phyloP scores from a whole-genome alignment of 2,329 filamentous ascomycete species.

The Thielaviopsis cerberus region DNA sequence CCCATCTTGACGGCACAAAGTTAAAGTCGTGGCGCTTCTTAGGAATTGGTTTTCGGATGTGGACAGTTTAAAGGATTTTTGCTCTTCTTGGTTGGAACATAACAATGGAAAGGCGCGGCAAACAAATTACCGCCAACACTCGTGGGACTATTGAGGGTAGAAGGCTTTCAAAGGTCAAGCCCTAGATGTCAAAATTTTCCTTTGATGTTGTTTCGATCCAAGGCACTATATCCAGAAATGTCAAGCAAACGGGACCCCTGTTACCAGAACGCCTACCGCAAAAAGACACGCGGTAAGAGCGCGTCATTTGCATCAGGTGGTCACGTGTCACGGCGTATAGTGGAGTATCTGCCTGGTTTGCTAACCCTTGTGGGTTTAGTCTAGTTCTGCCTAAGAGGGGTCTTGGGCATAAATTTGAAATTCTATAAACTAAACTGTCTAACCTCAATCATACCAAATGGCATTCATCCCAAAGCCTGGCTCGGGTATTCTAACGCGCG shows the following conservation, averaged over 20 bases:
- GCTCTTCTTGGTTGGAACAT: neutral
- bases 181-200: too few relatives aligned
- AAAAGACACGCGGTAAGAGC: neutral
- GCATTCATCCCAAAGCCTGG: constrained; percentile 93
- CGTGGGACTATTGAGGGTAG: too few relatives aligned
- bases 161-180: too few relatives aligned
- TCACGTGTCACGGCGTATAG: neutral
- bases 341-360: neutral
- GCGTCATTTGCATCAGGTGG: neutral
- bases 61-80: neutral
- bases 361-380: neutral
- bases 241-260: neutral
- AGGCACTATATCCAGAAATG: neutral
- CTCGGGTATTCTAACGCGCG: constrained; percentile 58
- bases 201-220: neutral
- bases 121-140: too few relatives aligned
- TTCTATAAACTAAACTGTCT: too few relatives aligned
- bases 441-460: constrained; percentile 75
- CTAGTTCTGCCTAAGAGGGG: neutral
- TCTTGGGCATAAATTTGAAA: too few relatives aligned
- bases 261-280: neutral
- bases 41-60: neutral
- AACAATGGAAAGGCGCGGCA: neutral
- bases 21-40: neutral
- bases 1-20: neutral